phyloP scores from a whole-genome alignment of 257 asterid genomes.

The Solanum dulcamara region DNA sequence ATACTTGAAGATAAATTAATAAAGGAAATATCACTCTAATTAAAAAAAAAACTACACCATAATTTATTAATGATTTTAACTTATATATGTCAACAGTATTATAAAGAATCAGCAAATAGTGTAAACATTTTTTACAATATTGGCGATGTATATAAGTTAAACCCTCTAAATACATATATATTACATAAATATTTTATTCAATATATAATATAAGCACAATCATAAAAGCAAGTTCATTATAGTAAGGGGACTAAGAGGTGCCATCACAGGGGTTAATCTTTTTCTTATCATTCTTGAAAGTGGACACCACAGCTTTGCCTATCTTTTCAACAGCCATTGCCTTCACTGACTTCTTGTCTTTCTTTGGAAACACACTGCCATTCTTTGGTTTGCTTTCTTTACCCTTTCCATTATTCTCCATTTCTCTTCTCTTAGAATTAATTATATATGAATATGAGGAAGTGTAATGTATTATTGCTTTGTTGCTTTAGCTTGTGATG shows the following conservation, averaged over 20 bases:
- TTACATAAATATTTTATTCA: neutral
- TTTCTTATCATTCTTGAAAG: neutral
- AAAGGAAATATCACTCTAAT: too few species aligned
- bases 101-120: neutral
- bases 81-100: neutral
- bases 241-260: neutral
- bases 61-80: neutral
- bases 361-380: neutral
- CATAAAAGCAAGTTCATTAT: neutral
- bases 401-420: neutral
- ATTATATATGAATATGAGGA: too few species aligned
- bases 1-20: too few species aligned
- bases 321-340: neutral
- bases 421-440: too few species aligned
- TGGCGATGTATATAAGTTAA: neutral
- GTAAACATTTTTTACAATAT: neutral
- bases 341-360: neutral
- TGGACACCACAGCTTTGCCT: neutral
- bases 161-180: accelerated
- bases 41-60: too few species aligned
- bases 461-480: neutral
- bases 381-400: neutral
- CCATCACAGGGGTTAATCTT: neutral
- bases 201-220: neutral
- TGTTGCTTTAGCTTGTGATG: neutral